A percentile compares a stretch with the other conserved stretches of the same genome.
phyloP scores from a whole-genome alignment of 768 basidiomycete genomes.

The Brasilioporus rufonigricans region DNA sequence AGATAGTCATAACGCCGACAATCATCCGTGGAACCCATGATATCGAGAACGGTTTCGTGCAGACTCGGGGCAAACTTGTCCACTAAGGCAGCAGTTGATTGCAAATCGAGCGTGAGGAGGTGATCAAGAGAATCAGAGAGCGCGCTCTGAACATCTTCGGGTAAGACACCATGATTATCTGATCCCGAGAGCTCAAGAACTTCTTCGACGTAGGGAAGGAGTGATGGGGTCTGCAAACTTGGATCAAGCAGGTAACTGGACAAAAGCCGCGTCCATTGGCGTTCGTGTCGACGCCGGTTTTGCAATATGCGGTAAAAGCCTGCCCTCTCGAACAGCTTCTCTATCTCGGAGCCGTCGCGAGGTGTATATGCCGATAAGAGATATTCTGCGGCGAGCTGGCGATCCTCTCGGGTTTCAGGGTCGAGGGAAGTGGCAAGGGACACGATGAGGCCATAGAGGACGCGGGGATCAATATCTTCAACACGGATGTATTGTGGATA shows the following conservation, averaged over 20 bases:
- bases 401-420: constrained; percentile 80
- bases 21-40: constrained; percentile 44
- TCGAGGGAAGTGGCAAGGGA: constrained; percentile 76
- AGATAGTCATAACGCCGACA: constrained; percentile 75
- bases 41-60: constrained; percentile 62
- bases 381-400: constrained; percentile 92
- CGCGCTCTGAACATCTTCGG: constrained; percentile 52
- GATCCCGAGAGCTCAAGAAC: constrained; percentile 50
- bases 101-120: constrained; percentile 59
- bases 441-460: constrained; percentile 73
- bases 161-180: constrained; percentile 48
- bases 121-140: constrained; percentile 60
- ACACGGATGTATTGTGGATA: constrained; percentile 77
- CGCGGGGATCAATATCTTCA: constrained; percentile 51
- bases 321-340: constrained; percentile 70
- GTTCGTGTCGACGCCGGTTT: constrained; percentile 72
- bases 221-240: constrained; percentile 51
- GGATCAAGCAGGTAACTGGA: constrained; percentile 75
- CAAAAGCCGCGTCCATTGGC: constrained; percentile 71
- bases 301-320: constrained; percentile 92
- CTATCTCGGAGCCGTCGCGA: constrained; percentile 65
- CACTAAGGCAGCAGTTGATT: constrained; percentile 68
- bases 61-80: constrained; percentile 64
- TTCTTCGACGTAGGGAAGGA: constrained; percentile 67
- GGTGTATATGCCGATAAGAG: constrained; percentile 91